Evolutionary conservation across 371 early-diverging fungal species (phyloP), one percentile per base, ranked within the genome.

Genomic region (Vairimorpha necatrix): DNA sequence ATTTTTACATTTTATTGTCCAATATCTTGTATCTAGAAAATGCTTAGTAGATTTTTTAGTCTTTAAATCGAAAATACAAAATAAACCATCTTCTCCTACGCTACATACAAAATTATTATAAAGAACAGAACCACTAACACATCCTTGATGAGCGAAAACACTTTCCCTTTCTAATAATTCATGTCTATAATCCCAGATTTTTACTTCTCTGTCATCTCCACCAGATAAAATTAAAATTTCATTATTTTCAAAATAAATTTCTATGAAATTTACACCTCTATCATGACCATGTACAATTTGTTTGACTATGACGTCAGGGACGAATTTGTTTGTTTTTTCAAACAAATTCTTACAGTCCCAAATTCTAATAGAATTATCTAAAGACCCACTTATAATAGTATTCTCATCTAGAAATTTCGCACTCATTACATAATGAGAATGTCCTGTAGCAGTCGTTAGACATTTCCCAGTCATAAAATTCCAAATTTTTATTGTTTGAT

Each of bases 341-440:
- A 67, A 72, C 80, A 85, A 86, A 86, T 93, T 93, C 18, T 91
- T 90, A 78, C 93, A 92, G 84, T 97, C 95, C 99, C 99, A 98
- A 3, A 98, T 91, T 42, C 98, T 88, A 0, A 99, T 91, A 18
- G 96, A 95, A 83, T 94, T 93, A 85, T 99, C 98, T 84, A 97
- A 87, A 4, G 92, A 93, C 0, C 94, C 95, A 22, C 93, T 93
- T 2, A 95, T 93, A 68, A 98, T 89, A 74, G 95, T 92, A 79
- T 93, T 94, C 82, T 96, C 95, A 48, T 94, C 94, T 80, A 96
- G 93, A 87, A 97, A 99, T 82, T 90, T 89, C 2, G 94, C 96
- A 71, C 90, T 89, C 98, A 97, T 98, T n/a, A 97, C 95, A 85
- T 98, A 99, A 86, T 98, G 96, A 79, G 93, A 94, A 86, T 96